Evolutionary conservation across 2,329 filamentous ascomycete species (phyloP), one percentile per base, ranked within the genome.

Genomic region (Pseudocercospora musae): DNA sequence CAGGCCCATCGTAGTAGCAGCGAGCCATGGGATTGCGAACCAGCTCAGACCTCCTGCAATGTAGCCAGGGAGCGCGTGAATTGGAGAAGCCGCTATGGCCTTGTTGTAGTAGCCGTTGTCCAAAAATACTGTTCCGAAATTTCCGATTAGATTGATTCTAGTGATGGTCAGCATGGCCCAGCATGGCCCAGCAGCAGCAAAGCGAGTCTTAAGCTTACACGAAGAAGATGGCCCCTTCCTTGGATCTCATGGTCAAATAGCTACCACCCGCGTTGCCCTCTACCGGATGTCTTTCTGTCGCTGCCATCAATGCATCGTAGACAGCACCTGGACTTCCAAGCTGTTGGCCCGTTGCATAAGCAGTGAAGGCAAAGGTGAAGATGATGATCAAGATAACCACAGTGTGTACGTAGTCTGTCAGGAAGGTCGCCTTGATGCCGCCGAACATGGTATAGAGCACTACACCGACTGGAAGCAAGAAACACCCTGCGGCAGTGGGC

Each of bases 21-120:
- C 90, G 9, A 96, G 82, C 90, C 91, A 96, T 0, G 93, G 93
- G 57, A 97, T 96, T 0, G 92, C 92, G 69, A 96, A 96, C 92
- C 92, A 96, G 55, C 86, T 88, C 0, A 96, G 82, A 21, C 93
- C 92, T 4, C 92, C 92, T 65, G 94, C 84, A 59, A 96, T 88
- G 72, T 96, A 96, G 18, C 92, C 92, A 0, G 92, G 92, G 2
- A 97, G 85, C 0, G 92, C 93, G 44, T 94, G 70, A 0, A 94
- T 89, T 0, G 92, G 92, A 21, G 87, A 89, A 0, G 93, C 92
- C 6, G 93, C 91, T 70, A 96, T 96, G 15, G 92, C 92, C 77
- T 96, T 96, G 82, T 96, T 95, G 78, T 92, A 96, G 79, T 96
- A 96, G 15, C 89, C 71, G 21, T 73, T 65, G 72, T 96, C 92